Conservation (phyloP, 1,284 basidiomycete species). For the Golubevia sp. region DNA sequence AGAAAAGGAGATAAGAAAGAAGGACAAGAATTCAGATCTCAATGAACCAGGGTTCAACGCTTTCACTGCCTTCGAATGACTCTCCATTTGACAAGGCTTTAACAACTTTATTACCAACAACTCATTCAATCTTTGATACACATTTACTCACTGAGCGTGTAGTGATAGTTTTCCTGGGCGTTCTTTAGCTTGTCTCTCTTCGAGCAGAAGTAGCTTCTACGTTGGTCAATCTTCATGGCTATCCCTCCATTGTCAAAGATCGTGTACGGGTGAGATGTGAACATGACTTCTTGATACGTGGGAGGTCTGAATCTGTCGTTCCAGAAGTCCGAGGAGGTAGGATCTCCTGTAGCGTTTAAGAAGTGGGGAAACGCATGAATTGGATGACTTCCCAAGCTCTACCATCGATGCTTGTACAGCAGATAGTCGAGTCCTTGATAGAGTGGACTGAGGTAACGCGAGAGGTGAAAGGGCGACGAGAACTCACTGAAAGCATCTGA, state of each 20-base stretch:
- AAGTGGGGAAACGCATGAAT: no score
- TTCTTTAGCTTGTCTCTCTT: slow-evolving; percentile 29
- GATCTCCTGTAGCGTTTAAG: background rate
- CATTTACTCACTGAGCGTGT: slow-evolving; percentile 31
- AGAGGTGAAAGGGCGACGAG: background rate
- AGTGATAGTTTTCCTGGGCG: slow-evolving; percentile 28
- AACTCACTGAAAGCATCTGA: background rate
- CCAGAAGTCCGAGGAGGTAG: slow-evolving; percentile 22
- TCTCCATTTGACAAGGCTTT: no score
- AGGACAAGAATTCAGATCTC: no score
- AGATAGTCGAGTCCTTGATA: no score
- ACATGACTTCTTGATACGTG: slow-evolving; percentile 32
- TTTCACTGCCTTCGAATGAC: no score
- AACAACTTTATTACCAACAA: no score
- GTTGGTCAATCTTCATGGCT: slow-evolving; percentile 9
- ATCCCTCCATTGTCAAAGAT: slow-evolving; percentile 31
- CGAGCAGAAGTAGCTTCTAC: slow-evolving; percentile 39
- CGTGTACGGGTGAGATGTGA: slow-evolving; percentile 54
- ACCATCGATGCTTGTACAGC: no score
- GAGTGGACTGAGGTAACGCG: background rate
- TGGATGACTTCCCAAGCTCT: no score
- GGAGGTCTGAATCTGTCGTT: slow-evolving; percentile 29
- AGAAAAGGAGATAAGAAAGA: background rate
- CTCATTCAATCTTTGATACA: no score
- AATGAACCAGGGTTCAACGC: no score